Evolutionary conservation across 306 rosid genomes (phyloP).

Genomic region (Vigna radiata): DNA sequence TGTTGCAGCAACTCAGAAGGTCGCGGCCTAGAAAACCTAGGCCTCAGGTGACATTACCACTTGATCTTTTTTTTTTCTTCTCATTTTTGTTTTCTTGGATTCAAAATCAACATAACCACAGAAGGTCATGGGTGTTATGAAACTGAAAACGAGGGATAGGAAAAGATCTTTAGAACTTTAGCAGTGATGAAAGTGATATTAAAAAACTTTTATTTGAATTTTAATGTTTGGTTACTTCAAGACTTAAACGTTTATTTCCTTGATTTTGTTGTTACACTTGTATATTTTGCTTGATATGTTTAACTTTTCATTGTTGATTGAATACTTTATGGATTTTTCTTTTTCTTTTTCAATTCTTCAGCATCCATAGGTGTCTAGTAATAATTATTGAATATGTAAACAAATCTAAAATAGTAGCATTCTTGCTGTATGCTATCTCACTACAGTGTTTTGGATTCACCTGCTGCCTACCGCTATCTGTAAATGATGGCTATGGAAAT

Average conservation of each 20-base stretch:
- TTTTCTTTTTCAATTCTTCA: neutral
- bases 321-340: neutral
- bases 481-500: neutral
- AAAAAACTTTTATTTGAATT: neutral
- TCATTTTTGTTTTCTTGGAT: too few species aligned
- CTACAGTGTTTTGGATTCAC: neutral
- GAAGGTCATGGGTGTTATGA: neutral
- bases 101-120: too few species aligned
- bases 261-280: neutral
- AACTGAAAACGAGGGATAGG: neutral
- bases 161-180: neutral
- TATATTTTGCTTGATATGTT: neutral
- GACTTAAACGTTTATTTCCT: neutral
- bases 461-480: neutral
- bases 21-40: slow-evolving; percentile 76
- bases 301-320: neutral
- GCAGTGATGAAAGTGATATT: neutral
- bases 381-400: neutral
- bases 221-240: neutral
- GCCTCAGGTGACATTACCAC: slow-evolving; percentile 58
- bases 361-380: neutral
- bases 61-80: neutral
- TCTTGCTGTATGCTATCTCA: neutral
- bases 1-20: slow-evolving; percentile 70
- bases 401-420: neutral